A percentile compares a stretch with the other conserved stretches of the same genome.
phyloP scores from a whole-genome alignment of 164 flowering plant species.

The Vitis cinerea region DNA sequence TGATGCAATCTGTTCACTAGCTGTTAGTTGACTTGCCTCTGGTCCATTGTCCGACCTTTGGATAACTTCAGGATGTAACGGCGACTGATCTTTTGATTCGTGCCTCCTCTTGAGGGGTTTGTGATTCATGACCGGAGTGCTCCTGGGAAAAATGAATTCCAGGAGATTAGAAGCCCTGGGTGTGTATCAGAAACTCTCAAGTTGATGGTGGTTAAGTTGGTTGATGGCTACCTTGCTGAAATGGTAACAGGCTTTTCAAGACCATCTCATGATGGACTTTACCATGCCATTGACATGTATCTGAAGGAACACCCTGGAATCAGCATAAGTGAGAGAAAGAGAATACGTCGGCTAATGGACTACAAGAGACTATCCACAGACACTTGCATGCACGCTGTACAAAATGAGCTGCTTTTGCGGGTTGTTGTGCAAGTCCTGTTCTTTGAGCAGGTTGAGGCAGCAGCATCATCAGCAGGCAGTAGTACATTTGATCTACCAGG shows the following conservation, averaged over 20 bases:
- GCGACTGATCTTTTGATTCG: conserved; percentile 53
- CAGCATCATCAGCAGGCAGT: conserved; percentile 40
- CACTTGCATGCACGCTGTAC: conserved; percentile 73
- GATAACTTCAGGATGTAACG: conserved; percentile 40
- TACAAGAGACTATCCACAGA: conserved; percentile 68
- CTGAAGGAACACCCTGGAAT: conserved; percentile 79
- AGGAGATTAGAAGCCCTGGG: too few relatives aligned
- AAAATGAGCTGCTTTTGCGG: conserved; percentile 76
- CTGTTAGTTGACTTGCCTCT: too few relatives aligned
- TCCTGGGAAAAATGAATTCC: too few relatives aligned
- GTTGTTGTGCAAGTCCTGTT: conserved; percentile 19
- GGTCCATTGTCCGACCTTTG: too few relatives aligned
- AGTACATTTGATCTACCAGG: conserved; percentile 43
- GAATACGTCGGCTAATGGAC: conserved; percentile 71
- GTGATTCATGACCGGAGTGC: too few relatives aligned
- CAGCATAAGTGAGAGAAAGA: conserved; percentile 68
- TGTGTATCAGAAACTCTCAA: too few relatives aligned
- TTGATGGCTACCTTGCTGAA: too few relatives aligned
- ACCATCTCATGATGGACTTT: conserved; percentile 17
- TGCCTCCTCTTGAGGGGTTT: conserved; percentile 34
- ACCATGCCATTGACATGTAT: conserved; percentile 78
- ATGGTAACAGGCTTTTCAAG: too few relatives aligned
- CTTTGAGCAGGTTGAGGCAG: conserved; percentile 62
- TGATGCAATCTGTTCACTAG: too few relatives aligned
- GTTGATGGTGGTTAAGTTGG: too few relatives aligned